Conservation (phyloP, 176 grass and related monocot species). For the Oryza australiensis region DNA sequence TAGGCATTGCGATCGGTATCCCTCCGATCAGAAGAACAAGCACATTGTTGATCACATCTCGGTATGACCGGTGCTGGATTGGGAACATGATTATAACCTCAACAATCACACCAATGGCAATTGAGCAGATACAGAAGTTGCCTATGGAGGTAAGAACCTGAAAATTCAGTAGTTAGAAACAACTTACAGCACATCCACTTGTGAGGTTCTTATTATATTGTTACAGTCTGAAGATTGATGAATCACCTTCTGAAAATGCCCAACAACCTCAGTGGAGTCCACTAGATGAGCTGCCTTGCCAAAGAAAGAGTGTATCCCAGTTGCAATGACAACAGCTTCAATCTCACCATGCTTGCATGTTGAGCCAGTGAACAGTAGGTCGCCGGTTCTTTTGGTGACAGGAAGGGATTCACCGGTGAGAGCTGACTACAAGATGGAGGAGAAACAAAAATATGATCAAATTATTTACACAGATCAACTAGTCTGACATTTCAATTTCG, state of each 20-base stretch:
- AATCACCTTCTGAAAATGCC: constrained; percentile 80
- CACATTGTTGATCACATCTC: constrained; percentile 79
- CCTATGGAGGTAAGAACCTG: constrained; percentile 88
- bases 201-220: neutral
- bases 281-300: constrained; percentile 84
- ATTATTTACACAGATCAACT: constrained; percentile 7
- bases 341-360: constrained; percentile 89
- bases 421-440: constrained; percentile 54
- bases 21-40: constrained; percentile 90
- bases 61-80: constrained; percentile 65
- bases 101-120: constrained; percentile 60
- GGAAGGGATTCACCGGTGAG: constrained; percentile 84
- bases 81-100: constrained; percentile 92
- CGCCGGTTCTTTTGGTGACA: constrained; percentile 60
- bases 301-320: constrained; percentile 64
- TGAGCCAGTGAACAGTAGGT: constrained; percentile 67
- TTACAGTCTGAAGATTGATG: constrained; percentile 2
- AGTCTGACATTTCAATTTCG: neutral
- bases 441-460: neutral
- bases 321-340: constrained; percentile 70
- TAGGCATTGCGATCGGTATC: constrained; percentile 89
- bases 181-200: neutral
- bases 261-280: constrained; percentile 67
- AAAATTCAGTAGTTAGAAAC: constrained; percentile 15
- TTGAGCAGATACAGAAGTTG: constrained; percentile 93